Evolutionary conservation across 176 grass and related monocot genomes (phyloP).

Genomic region (Metroxylon sagu): DNA sequence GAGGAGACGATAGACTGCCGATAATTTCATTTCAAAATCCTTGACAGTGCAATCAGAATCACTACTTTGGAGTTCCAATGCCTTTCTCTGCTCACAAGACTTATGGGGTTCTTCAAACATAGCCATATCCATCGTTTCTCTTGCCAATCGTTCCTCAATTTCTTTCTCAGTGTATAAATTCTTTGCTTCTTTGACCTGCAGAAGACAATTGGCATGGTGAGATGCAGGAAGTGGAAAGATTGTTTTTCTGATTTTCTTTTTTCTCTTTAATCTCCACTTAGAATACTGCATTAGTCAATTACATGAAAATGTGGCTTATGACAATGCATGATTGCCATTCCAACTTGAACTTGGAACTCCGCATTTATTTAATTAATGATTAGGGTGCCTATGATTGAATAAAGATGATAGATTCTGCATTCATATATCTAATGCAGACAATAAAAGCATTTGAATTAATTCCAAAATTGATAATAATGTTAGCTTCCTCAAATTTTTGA

Average conservation of each 20-base stretch:
- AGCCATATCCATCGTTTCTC: conserved; percentile 24
- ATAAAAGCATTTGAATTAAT: too few relatives aligned
- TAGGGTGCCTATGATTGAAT: too few relatives aligned
- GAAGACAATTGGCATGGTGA: neutral
- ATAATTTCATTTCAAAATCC: conserved; percentile 8
- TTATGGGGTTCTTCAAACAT: conserved; percentile 4
- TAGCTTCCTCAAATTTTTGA: too few relatives aligned
- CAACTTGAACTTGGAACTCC: too few relatives aligned
- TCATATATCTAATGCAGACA: too few relatives aligned
- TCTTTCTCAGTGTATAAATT: conserved; percentile 29
- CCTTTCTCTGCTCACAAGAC: conserved; percentile 21
- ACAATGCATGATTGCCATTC: too few relatives aligned
- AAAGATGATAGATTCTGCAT: too few relatives aligned
- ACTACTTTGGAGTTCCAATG: conserved; percentile 28
- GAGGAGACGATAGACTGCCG: neutral
- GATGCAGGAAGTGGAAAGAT: neutral
- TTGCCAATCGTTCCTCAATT: conserved; percentile 25
- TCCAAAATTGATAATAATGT: too few relatives aligned
- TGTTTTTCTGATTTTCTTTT: neutral
- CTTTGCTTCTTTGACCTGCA: conserved; percentile 38
- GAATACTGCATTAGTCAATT: too few relatives aligned
- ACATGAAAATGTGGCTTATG: too few relatives aligned
- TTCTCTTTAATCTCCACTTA: neutral
- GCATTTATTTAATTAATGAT: too few relatives aligned
- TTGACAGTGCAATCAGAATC: conserved; percentile 35